Evolutionary conservation across 1,284 basidiomycete genomes (phyloP).

Genomic region (Rhodotorula sp.): DNA sequence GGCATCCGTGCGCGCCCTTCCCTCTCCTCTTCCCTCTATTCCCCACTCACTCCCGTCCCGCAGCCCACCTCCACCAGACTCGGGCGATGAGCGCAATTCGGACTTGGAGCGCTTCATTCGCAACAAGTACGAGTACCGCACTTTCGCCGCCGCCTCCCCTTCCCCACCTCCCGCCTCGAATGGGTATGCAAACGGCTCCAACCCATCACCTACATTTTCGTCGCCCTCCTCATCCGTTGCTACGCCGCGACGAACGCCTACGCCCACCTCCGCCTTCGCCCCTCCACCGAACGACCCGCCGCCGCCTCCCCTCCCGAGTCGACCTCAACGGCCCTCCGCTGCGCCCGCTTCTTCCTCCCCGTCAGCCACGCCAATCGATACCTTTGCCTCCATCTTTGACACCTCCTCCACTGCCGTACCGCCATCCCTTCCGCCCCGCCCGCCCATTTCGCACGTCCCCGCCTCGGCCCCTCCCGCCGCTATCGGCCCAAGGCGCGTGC

Average conservation of each 20-base stretch:
- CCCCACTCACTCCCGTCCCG: background rate
- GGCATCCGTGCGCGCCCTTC: constrained; percentile 42
- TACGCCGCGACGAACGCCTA: background rate
- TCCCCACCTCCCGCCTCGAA: background rate
- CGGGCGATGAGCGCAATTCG: constrained; percentile 50
- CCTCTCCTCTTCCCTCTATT: background rate
- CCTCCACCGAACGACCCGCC: background rate
- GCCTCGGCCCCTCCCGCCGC: background rate
- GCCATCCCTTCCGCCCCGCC: background rate
- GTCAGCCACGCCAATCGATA: background rate
- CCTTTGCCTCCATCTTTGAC: background rate
- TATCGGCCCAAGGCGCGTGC: constrained; percentile 10
- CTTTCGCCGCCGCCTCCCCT: background rate
- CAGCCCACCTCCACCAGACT: constrained; percentile 50
- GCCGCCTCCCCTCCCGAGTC: background rate
- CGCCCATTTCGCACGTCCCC: background rate
- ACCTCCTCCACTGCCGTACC: background rate
- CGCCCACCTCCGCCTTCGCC: background rate
- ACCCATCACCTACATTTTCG: background rate
- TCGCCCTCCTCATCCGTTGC: background rate
- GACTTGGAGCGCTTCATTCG: constrained; percentile 51
- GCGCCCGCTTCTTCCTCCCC: background rate
- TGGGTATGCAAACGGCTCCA: background rate
- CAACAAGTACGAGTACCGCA: constrained; percentile 50
- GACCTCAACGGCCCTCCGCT: background rate